Percentiles rank a stretch among this genome's conserved stretches.
Evolutionary conservation across 345 rosid species (phyloP).

Genomic region (Anastatica hierochuntica): DNA sequence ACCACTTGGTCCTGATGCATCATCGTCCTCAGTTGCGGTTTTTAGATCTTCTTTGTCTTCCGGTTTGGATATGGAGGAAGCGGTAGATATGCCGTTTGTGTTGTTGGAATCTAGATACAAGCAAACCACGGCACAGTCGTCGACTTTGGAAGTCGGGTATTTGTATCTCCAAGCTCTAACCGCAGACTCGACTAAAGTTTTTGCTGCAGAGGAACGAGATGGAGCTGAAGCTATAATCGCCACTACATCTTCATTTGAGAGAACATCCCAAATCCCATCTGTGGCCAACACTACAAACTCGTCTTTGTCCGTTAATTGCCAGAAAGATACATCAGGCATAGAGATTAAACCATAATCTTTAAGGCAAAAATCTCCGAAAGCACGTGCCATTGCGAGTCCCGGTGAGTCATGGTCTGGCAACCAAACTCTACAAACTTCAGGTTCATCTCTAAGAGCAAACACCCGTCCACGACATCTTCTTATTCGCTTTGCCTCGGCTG

Average conservation of each 20-base stretch:
- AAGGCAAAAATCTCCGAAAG: constrained; percentile 97
- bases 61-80: constrained; percentile 27
- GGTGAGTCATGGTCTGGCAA: constrained; percentile 87
- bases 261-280: constrained; percentile 99
- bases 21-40: constrained; percentile 21
- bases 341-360: constrained; percentile 95
- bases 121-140: constrained; percentile 97
- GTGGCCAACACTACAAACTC: constrained; percentile 92
- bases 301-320: constrained; percentile 59
- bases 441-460: constrained; percentile 91
- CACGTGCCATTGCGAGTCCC: constrained; percentile 99
- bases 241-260: constrained; percentile 79
- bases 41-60: constrained; percentile 26
- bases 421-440: constrained; percentile 97
- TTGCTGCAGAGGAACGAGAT: constrained; percentile 59
- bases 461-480: constrained; percentile 81
- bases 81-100: constrained; percentile 33
- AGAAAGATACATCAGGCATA: constrained; percentile 73
- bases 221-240: constrained; percentile 71
- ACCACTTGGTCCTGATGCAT: constrained; percentile 17
- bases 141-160: constrained; percentile 88
- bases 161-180: constrained; percentile 85
- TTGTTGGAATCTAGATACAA: constrained; percentile 53
- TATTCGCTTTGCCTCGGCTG: constrained; percentile 96
- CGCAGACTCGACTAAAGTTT: constrained; percentile 73